Evolutionary conservation across 805 yeast genomes (phyloP).

Genomic region (Ogataea henricii): DNA sequence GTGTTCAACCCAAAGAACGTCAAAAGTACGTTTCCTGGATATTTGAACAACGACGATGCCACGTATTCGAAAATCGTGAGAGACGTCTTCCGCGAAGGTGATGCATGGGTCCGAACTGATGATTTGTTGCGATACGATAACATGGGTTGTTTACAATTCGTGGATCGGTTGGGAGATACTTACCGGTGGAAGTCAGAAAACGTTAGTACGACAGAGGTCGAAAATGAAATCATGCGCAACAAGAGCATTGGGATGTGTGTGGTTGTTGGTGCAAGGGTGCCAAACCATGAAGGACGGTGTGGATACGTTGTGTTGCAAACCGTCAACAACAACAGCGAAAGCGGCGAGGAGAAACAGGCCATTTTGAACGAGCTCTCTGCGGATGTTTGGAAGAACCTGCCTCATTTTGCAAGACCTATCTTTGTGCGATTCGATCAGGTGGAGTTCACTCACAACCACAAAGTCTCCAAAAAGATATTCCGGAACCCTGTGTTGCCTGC

Average conservation of each 20-base stretch:
- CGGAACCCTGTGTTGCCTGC: constrained; percentile 69
- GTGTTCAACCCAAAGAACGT: constrained; percentile 62
- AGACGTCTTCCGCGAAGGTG: constrained; percentile 81
- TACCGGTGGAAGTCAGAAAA: constrained; percentile 97
- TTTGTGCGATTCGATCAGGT: constrained; percentile 73
- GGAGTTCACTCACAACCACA: constrained; percentile 76
- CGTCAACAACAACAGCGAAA: constrained; percentile 30
- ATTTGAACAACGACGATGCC: constrained; percentile 76
- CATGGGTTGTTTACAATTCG: constrained; percentile 73
- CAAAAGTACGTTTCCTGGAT: constrained; percentile 86
- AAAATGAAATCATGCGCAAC: constrained; percentile 60
- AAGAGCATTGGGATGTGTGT: constrained; percentile 62
- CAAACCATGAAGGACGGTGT: constrained; percentile 91
- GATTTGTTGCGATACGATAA: constrained; percentile 74
- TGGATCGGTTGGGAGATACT: constrained; percentile 93
- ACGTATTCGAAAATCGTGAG: constrained; percentile 73
- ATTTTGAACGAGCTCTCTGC: constrained; percentile 43
- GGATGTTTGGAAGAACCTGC: constrained; percentile 49
- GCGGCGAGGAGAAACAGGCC: constrained; percentile 27
- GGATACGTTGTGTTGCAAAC: constrained; percentile 82
- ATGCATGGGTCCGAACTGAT: constrained; percentile 89
- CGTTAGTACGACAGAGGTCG: constrained; percentile 92
- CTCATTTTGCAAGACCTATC: constrained; percentile 83
- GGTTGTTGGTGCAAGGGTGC: constrained; percentile 85
- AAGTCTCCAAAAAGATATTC: constrained; percentile 69